Conservation (phyloP, 2,329 filamentous ascomycete genomes). For the Trichoderma sp. region DNA sequence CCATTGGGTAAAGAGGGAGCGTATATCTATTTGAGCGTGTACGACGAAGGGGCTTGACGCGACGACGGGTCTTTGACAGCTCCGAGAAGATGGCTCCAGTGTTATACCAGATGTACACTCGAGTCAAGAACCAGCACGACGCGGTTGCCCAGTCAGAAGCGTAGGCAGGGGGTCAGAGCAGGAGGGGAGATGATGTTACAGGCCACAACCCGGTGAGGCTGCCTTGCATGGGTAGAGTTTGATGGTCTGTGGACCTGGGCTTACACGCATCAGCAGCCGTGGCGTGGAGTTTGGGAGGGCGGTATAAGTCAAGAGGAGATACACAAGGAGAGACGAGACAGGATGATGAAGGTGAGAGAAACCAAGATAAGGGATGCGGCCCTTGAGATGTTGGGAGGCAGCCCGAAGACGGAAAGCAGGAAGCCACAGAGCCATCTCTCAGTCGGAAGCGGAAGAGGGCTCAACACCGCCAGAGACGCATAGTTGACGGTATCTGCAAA, state of each 20-base stretch:
- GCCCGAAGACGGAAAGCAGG: neutral
- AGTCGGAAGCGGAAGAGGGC: neutral
- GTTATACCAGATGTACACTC: slow-evolving; percentile 4
- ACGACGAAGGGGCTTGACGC: neutral
- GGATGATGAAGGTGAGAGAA: neutral
- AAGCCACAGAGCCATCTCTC: neutral
- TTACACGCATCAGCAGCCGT: slow-evolving; percentile 4
- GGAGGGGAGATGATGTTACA: neutral
- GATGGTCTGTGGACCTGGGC: slow-evolving; percentile 11
- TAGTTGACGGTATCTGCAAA: neutral
- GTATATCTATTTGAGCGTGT: slow-evolving; percentile 9
- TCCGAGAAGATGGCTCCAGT: slow-evolving; percentile 8
- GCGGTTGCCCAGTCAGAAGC: slow-evolving; percentile 7
- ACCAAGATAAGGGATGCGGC: neutral
- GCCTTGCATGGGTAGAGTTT: slow-evolving; percentile 3
- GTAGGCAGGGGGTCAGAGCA: neutral
- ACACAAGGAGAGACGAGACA: neutral
- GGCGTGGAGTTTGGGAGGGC: slow-evolving; percentile 4
- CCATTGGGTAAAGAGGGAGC: neutral
- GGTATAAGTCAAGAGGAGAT: neutral
- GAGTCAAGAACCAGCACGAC: neutral
- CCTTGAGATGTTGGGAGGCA: neutral
- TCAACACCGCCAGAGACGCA: neutral
- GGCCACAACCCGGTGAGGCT: slow-evolving; percentile 8
- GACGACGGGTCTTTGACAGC: slow-evolving; percentile 7